Evolutionary conservation across 2,329 filamentous ascomycete genomes (phyloP).

Genomic region (Neophaeococcomyces mojaviensis): DNA sequence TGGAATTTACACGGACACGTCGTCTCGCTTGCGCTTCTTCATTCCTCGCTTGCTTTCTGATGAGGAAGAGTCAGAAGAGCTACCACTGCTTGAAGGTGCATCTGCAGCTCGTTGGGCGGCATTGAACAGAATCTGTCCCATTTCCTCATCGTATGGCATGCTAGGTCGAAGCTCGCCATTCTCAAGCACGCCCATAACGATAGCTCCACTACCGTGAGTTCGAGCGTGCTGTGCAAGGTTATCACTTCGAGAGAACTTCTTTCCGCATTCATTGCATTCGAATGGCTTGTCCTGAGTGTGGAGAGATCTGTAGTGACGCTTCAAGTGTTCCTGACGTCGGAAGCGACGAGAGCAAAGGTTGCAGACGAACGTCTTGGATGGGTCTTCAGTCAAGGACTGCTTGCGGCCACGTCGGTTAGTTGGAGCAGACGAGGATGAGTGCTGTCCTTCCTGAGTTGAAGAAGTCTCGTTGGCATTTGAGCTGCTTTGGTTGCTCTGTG

Average conservation of each 20-base stretch:
- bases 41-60: constrained; percentile 46
- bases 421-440: constrained; percentile 16
- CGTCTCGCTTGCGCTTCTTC: constrained; percentile 72
- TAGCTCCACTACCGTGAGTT: constrained; percentile 82
- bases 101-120: constrained; percentile 66
- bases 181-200: constrained; percentile 83
- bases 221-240: constrained; percentile 94
- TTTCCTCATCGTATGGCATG: constrained; percentile 50
- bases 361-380: constrained; percentile 96
- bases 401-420: constrained; percentile 91
- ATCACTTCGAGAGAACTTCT: constrained; percentile 98
- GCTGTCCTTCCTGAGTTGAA: constrained; percentile 34
- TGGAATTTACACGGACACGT: constrained; percentile 28
- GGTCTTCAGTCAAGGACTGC: constrained; percentile 95
- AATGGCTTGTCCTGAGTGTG: constrained; percentile 99
- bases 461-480: constrained; percentile 39
- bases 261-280: constrained; percentile 93
- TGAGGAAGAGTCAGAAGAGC: constrained; percentile 26
- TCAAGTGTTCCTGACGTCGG: constrained; percentile 95
- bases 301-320: constrained; percentile 95
- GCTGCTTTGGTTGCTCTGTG: constrained; percentile 38
- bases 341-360: constrained; percentile 94
- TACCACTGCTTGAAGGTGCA: constrained; percentile 41
- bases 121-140: constrained; percentile 75
- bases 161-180: constrained; percentile 50